Evolutionary conservation across 495 filamentous ascomycete genomes (phyloP), one percentile per base, ranked within the genome.

Genomic region (Cetradonia linearis): DNA sequence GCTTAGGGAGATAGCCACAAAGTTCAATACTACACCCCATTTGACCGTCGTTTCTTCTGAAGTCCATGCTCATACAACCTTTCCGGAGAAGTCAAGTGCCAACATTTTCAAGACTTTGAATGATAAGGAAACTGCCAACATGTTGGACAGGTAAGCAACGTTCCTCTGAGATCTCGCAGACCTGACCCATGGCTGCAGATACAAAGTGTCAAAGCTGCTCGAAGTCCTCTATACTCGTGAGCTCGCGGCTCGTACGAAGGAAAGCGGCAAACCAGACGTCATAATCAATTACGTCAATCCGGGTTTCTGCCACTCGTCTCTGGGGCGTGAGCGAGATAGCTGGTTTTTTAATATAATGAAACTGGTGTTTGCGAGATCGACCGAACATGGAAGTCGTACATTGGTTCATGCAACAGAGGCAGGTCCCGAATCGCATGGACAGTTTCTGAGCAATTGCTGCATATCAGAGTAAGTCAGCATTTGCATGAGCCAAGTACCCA

Each of bases 221-320:
- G 63, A 71, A 25, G 63, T 72, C 55, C 71, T 68, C 50, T 65
- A 44, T 48, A 56, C 56, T 11, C 65, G 70, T 14, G 70, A 67
- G 42, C 62, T 72, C 20, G 70, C 70, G 2, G 52, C 68, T 14
- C 63, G 54, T 10, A 42, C 49, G n/a, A 58, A 16, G 18, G 13
- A 33, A 28, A 59, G 36, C 34, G 56, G 49, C 42, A 64, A 66
- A n/a, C 6, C 50, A 27, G n/a, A 53, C 16, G 78, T 86, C 20
- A 72, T 81, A 27, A 67, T 86, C 56, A 83, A 81, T 65, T 69
- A 73, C 25, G 44, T 78, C 7, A 78, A 76, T 55, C 83, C 83
- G 1, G 78, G 78, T 34, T 60, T 78, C 49, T 77, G 76, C 33
- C 69, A 73, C 49, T 76, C 80, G 5, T 61, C 67, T 3, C 63